These are phyloP conservation scores for Suillus placidus DNA, from an alignment of 768 basidiomycete species.

Conservation along the genomic window DNA sequence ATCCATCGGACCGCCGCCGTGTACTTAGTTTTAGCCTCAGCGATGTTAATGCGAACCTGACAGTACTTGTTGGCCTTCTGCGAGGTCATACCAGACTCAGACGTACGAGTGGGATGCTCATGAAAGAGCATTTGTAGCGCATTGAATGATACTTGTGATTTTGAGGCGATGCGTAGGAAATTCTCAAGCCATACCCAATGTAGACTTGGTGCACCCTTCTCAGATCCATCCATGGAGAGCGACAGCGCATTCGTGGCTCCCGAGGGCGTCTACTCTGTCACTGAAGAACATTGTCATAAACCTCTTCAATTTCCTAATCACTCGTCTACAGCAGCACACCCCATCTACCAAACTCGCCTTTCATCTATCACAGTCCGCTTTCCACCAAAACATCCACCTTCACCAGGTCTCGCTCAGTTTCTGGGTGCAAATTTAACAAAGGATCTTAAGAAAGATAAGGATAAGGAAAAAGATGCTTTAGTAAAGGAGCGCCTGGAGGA, in stretches of 20 bases:
- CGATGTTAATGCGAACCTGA: too few species aligned
- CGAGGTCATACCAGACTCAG: too few species aligned
- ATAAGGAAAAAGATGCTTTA: slow-evolving; percentile 41
- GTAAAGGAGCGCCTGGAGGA: slow-evolving; percentile 54
- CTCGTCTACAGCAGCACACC: slow-evolving; percentile 32
- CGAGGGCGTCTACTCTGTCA: slow-evolving; percentile 87
- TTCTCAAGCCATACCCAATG: slow-evolving; percentile 5
- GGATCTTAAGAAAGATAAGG: slow-evolving; percentile 63
- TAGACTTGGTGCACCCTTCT: neutral
- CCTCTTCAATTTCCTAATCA: slow-evolving; percentile 50
- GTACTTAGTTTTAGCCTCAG: too few species aligned
- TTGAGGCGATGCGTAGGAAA: neutral
- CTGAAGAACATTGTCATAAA: slow-evolving; percentile 86
- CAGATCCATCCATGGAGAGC: slow-evolving; percentile 62
- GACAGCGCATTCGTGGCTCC: slow-evolving; percentile 86
- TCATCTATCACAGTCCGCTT: slow-evolving; percentile 66
- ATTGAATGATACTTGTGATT: too few species aligned
- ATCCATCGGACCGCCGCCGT: neutral
- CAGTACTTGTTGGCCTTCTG: too few species aligned
- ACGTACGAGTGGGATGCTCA: too few species aligned
- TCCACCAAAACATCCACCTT: slow-evolving; percentile 54
- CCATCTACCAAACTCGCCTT: slow-evolving; percentile 60
- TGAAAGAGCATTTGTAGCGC: too few species aligned
- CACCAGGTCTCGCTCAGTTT: slow-evolving; percentile 68
- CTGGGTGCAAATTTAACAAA: slow-evolving; percentile 61